Evolutionary conservation across 2,329 filamentous ascomycete species (phyloP).

Genomic region (Pseudogymnoascus sp.): DNA sequence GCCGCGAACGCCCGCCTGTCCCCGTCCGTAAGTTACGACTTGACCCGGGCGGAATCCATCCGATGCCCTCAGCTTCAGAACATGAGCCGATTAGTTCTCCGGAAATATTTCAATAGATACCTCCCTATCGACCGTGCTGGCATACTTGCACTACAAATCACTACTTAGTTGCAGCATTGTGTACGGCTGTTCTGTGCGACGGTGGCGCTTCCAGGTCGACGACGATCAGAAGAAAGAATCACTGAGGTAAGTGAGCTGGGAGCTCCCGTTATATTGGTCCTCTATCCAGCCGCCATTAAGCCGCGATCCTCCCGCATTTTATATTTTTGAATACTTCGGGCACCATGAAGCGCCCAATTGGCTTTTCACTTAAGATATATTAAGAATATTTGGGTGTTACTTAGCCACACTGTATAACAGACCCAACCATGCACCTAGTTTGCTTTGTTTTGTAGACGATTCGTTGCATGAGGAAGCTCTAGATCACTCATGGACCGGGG

Average conservation of each 20-base stretch:
- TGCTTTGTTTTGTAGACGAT: not conserved
- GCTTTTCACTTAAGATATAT: not conserved
- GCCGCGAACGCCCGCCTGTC: not conserved
- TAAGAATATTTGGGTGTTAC: not conserved
- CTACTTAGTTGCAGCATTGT: not conserved
- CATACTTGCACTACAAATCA: not conserved
- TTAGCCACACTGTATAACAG: not conserved
- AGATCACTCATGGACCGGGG: not conserved
- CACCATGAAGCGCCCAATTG: not conserved
- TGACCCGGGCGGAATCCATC: not conserved
- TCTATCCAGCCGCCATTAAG: not conserved
- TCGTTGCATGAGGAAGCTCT: not conserved
- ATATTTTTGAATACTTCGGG: not conserved
- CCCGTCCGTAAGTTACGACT: not conserved
- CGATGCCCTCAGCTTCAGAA: not conserved
- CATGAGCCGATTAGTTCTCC: not conserved
- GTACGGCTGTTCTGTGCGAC: not conserved
- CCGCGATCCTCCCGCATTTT: not conserved
- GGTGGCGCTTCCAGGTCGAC: not conserved
- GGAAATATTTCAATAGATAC: not conserved
- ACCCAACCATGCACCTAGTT: not conserved
- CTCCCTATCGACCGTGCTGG: not conserved
- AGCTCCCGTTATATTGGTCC: not conserved
- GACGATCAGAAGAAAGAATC: not conserved
- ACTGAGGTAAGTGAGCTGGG: not conserved